A percentile compares a stretch with the other conserved stretches of the same genome.
phyloP scores from a whole-genome alignment of 2,329 filamentous ascomycete genomes.

The Pseudogymnoascus sp. region DNA sequence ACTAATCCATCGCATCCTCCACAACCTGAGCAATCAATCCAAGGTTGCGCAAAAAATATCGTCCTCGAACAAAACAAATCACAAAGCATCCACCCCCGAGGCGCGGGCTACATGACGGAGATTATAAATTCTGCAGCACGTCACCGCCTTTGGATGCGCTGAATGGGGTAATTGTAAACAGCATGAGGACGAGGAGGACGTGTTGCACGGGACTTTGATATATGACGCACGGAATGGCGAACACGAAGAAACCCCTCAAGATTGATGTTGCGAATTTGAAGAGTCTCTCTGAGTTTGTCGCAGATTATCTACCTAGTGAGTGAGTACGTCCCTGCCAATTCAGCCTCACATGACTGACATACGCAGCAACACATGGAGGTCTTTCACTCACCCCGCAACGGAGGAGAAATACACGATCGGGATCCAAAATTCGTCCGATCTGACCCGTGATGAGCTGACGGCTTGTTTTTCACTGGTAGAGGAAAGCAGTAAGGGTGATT shows the following conservation, averaged over 20 bases:
- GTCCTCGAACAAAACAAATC: not conserved
- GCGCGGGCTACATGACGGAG: not conserved
- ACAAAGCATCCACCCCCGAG: not conserved
- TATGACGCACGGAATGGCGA: not conserved
- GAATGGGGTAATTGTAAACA: not conserved
- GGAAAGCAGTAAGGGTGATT: conserved; percentile 55
- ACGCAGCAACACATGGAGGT: conserved; percentile 16
- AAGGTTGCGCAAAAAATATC: not conserved
- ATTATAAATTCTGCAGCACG: not conserved
- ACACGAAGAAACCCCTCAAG: not conserved
- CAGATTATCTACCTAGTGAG: conserved; percentile 40
- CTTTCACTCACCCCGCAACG: conserved; percentile 45
- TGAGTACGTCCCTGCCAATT: conserved; percentile 25
- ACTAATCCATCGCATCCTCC: conserved; percentile 1
- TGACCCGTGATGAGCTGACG: conserved; percentile 38
- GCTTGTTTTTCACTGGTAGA: conserved; percentile 49
- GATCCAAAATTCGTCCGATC: conserved; percentile 33
- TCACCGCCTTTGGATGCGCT: not conserved
- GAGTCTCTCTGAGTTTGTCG: conserved; percentile 40
- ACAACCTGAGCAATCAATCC: not conserved
- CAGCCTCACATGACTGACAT: not conserved
- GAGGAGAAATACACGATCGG: conserved; percentile 34
- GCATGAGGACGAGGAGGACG: not conserved
- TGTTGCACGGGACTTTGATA: not conserved
- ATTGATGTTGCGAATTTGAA: conserved; percentile 43